Conservation (phyloP, 768 basidiomycete species). For the Terana coerulea region DNA sequence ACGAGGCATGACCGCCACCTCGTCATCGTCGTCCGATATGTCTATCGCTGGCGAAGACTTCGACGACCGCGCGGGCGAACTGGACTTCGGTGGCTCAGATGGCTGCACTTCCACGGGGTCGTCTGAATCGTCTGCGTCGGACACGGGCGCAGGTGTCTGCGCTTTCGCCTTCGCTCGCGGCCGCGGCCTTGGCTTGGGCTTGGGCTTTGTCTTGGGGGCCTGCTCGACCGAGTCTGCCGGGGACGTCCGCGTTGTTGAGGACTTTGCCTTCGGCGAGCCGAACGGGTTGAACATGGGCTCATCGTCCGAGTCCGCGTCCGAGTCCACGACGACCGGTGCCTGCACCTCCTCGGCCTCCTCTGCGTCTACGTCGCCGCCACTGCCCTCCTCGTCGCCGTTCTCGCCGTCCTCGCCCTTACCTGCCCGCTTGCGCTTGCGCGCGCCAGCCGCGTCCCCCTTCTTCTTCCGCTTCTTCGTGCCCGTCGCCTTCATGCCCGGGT, state of each 20-base stretch:
- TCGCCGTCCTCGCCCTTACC: constrained; percentile 39
- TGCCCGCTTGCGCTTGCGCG: constrained; percentile 37
- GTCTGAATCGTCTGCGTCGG: constrained; percentile 16
- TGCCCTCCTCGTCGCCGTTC: constrained; percentile 18
- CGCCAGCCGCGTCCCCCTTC: constrained; percentile 43
- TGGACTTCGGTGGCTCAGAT: not conserved
- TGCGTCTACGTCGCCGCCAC: not conserved
- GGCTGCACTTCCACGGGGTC: constrained; percentile 8
- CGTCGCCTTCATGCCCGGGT: constrained; percentile 39
- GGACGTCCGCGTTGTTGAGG: constrained; percentile 16
- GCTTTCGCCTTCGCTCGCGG: constrained; percentile 2
- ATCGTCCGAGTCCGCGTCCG: constrained; percentile 23
- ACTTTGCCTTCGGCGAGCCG: constrained; percentile 15
- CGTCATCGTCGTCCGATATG: constrained; percentile 21
- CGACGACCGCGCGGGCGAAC: no score
- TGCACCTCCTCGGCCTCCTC: not conserved
- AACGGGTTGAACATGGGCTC: constrained; percentile 23
- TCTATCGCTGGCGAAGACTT: constrained; percentile 7
- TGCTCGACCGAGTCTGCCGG: constrained; percentile 7
- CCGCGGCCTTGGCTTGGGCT: constrained; percentile 29
- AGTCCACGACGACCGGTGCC: constrained; percentile 8
- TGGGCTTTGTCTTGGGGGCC: constrained; percentile 25
- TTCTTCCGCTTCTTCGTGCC: constrained; percentile 59
- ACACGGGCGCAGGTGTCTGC: not conserved
- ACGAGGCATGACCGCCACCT: constrained; percentile 2